Conservation (phyloP, 1,284 basidiomycete genomes). For the Psilocybe mexicana region DNA sequence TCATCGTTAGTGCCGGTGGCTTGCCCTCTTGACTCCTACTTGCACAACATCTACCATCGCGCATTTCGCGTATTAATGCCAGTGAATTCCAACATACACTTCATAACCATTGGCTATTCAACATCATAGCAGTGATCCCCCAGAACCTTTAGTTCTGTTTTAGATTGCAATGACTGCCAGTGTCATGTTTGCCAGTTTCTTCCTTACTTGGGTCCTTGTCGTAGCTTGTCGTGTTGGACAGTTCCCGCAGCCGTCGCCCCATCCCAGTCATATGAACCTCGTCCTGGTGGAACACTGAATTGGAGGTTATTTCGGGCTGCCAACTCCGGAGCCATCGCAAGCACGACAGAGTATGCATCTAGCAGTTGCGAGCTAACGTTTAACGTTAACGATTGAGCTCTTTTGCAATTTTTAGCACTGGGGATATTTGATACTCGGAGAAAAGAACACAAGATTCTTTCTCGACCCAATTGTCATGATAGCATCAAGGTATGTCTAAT, state of each 20-base stretch:
- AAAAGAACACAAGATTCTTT: conserved; percentile 37
- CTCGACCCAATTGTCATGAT: conserved; percentile 41
- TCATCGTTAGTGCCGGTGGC: too few species aligned
- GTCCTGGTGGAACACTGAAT: conserved; percentile 25
- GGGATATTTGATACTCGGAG: conserved; percentile 37
- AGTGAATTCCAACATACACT: too few species aligned
- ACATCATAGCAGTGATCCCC: conserved; percentile 5
- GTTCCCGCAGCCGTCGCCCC: conserved; percentile 2
- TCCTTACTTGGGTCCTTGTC: background rate
- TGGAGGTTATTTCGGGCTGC: conserved; percentile 18
- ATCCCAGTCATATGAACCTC: background rate
- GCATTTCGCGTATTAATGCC: too few species aligned
- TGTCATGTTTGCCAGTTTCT: background rate
- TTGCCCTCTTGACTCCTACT: too few species aligned
- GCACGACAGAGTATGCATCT: conserved; percentile 33
- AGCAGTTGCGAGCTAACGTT: conserved; percentile 12
- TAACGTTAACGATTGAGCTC: conserved; percentile 29
- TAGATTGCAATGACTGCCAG: background rate
- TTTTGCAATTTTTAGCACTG: too few species aligned
- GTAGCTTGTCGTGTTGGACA: background rate
- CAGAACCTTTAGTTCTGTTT: background rate
- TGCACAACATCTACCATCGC: too few species aligned
- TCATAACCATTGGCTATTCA: background rate
- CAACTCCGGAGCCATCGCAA: conserved; percentile 34
- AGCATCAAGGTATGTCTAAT: background rate